Conservation (phyloP, 2,329 filamentous ascomycete genomes). For the Botrytis hyacinthi region DNA sequence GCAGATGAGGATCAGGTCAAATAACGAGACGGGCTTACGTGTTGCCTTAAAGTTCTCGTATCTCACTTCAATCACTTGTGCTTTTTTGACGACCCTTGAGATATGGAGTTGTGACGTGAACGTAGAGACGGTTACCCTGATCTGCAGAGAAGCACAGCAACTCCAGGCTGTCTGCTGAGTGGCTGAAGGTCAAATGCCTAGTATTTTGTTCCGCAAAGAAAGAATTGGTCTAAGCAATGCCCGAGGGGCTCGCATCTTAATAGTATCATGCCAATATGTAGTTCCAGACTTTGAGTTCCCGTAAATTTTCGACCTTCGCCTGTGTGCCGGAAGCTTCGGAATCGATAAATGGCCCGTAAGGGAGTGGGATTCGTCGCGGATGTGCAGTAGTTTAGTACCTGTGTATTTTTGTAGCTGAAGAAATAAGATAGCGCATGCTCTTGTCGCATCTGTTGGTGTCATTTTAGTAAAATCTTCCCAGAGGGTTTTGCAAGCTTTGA, state of each 20-base stretch:
- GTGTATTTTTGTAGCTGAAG: neutral
- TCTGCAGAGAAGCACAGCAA: neutral
- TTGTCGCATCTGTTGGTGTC: neutral
- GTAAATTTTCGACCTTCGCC: neutral
- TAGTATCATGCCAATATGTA: no score
- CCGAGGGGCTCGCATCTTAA: neutral
- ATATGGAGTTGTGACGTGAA: neutral
- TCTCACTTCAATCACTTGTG: neutral
- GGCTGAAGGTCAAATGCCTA: neutral
- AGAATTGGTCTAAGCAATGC: rapidly evolving
- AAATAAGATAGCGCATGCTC: no score
- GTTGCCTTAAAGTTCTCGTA: neutral
- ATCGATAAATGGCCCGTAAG: rapidly evolving
- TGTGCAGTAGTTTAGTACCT: neutral
- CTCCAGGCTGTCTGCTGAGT: no score
- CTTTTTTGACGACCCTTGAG: neutral
- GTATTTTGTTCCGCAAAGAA: neutral
- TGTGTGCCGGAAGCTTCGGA: neutral
- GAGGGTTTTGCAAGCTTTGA: neutral
- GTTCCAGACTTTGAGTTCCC: neutral
- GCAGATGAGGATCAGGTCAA: no score
- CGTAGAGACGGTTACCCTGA: rapidly evolving
- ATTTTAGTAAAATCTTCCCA: neutral
- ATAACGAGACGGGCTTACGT: neutral
- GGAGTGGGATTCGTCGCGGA: neutral